These are phyloP conservation scores for Dicorynia guianensis DNA, from an alignment of 306 rosid species.

Conservation along the genomic window DNA sequence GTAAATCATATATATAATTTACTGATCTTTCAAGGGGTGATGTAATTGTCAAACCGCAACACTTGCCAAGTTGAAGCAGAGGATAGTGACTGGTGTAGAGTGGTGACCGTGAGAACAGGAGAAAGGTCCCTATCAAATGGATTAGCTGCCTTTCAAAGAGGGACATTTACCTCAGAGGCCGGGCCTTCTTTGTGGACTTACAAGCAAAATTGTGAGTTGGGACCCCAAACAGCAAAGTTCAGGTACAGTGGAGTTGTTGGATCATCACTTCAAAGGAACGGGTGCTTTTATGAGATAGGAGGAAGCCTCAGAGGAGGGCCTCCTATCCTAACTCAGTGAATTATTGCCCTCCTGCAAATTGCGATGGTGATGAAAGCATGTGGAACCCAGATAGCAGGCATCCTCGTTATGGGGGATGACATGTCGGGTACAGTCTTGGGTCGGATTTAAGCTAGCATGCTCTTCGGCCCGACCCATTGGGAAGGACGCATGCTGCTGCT, in stretches of 20 bases:
- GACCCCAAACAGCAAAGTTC: constrained; percentile 35
- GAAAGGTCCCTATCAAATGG: constrained; percentile 37
- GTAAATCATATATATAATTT: too few species aligned
- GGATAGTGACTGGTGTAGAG: constrained; percentile 31
- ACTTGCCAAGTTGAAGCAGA: background rate
- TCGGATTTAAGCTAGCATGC: background rate
- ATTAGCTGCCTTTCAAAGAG: constrained; percentile 28
- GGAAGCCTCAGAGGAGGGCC: background rate
- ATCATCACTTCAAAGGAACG: constrained; percentile 38
- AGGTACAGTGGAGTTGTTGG: constrained; percentile 51
- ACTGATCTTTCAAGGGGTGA: too few species aligned
- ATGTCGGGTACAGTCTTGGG: background rate
- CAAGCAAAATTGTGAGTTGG: constrained; percentile 32
- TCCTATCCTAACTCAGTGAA: background rate
- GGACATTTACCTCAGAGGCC: constrained; percentile 39
- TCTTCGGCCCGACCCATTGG: background rate
- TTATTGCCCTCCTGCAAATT: background rate
- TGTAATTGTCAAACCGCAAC: background rate
- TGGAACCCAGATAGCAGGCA: background rate
- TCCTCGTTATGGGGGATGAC: background rate
- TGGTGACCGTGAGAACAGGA: constrained; percentile 32
- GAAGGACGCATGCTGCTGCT: background rate
- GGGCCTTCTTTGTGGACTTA: constrained; percentile 22
- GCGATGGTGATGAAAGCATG: background rate
- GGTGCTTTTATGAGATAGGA: constrained; percentile 33